phyloP scores from a whole-genome alignment of 768 basidiomycete genomes.

The Lactarius trivialis region DNA sequence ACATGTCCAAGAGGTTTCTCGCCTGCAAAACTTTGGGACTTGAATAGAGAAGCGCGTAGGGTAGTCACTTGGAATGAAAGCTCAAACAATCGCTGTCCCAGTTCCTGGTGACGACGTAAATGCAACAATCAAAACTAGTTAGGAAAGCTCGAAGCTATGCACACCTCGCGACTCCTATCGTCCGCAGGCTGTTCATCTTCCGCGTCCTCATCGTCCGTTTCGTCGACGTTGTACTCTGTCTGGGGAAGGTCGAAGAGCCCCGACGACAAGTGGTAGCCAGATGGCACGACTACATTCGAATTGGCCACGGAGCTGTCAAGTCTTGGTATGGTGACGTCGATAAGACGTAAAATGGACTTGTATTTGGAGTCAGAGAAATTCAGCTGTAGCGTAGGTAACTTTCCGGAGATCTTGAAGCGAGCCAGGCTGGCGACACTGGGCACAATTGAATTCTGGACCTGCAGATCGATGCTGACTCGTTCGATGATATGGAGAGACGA shows the following conservation, averaged over 20 bases:
- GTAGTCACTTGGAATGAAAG: conserved; percentile 82
- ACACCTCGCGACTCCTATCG: conserved; percentile 44
- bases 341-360: conserved; percentile 83
- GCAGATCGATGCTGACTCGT: conserved; percentile 82
- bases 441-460: conserved; percentile 89
- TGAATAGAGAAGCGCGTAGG: conserved; percentile 73
- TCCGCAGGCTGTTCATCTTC: conserved; percentile 58
- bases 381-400: conserved; percentile 78
- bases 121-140: background rate
- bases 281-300: conserved; percentile 12
- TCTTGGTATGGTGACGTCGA: conserved; percentile 85
- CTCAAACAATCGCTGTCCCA: conserved; percentile 67
- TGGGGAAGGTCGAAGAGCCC: conserved; percentile 48
- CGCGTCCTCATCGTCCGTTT: conserved; percentile 36
- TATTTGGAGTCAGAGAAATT: conserved; percentile 91
- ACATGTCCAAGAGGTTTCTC: conserved; percentile 79
- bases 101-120: conserved; percentile 27
- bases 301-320: conserved; percentile 43
- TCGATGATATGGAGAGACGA: conserved; percentile 83
- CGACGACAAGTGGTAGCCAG: conserved; percentile 46
- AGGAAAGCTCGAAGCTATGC: conserved; percentile 26
- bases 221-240: conserved; percentile 64
- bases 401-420: conserved; percentile 85
- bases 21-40: conserved; percentile 48
- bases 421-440: conserved; percentile 75